A percentile compares a stretch with the other conserved stretches of the same genome.
phyloP scores from a whole-genome alignment of 192 early-diverging fungal species.

The Dimargaris xerosporica region DNA sequence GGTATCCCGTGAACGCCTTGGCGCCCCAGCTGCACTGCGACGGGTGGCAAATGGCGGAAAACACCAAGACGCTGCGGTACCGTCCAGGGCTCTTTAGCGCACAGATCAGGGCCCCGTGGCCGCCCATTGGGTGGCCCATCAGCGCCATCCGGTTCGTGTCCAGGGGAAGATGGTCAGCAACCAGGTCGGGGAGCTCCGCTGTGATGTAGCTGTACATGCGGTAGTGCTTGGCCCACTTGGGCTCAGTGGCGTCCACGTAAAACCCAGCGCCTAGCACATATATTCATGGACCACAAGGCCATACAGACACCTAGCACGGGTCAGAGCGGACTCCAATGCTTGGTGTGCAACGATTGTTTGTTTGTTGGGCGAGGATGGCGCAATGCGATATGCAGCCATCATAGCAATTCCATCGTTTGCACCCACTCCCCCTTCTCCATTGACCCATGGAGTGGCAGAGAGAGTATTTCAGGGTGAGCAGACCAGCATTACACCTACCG shows the following conservation, averaged over 20 bases:
- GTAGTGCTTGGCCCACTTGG: conserved; percentile 58
- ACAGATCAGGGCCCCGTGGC: no score
- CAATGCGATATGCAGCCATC: no score
- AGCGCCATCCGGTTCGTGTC: conserved; percentile 42
- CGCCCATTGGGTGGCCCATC: no score
- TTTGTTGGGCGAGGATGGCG: no score
- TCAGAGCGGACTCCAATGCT: no score
- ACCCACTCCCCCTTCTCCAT: no score
- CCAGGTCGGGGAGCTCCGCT: conserved; percentile 47
- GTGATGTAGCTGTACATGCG: conserved; percentile 74
- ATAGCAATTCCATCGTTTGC: no score
- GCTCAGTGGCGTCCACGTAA: conserved; percentile 61
- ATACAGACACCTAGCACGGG: no score
- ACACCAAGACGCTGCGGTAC: conserved; percentile 61
- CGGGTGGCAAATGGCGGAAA: conserved; percentile 71
- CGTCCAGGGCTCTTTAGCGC: conserved; percentile 53
- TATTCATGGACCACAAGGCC: conserved; percentile 22
- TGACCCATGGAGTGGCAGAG: no score
- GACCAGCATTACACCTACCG: conserved; percentile 5
- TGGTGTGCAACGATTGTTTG: no score
- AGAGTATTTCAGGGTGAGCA: no score
- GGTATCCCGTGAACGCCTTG: conserved; percentile 62
- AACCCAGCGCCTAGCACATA: conserved; percentile 39
- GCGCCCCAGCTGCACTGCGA: conserved; percentile 57
- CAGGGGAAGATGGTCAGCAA: conserved; percentile 40